Conservation (phyloP, 164 flowering plant genomes). For the Tinospora cordifolia region DNA sequence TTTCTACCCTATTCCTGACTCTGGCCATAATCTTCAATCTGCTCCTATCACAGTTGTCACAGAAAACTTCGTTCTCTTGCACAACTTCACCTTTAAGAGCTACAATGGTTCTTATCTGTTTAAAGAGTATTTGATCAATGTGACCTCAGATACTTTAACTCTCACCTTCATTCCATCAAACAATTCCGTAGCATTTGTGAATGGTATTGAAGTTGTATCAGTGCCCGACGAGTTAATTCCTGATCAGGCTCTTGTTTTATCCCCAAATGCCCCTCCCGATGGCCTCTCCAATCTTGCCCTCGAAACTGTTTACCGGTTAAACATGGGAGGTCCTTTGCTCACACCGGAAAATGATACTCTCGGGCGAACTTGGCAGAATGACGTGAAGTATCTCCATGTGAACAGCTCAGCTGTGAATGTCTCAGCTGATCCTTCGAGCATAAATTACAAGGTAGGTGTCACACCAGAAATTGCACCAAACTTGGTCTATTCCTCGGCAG, state of each 20-base stretch:
- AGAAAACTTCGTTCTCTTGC: constrained; percentile 24
- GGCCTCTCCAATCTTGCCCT: constrained; percentile 24
- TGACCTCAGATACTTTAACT: constrained; percentile 21
- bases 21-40: constrained; percentile 17
- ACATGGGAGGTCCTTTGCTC: constrained; percentile 36
- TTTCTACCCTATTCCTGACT: constrained; percentile 22
- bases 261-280: constrained; percentile 14
- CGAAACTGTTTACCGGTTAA: constrained; percentile 30
- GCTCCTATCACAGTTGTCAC: constrained; percentile 24
- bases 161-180: constrained; percentile 25
- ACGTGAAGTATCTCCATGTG: constrained; percentile 26
- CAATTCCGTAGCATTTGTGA: constrained; percentile 27
- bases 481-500: constrained; percentile 81
- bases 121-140: constrained; percentile 30
- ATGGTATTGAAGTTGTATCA: constrained; percentile 33
- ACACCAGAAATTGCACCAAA: constrained; percentile 72
- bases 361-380: constrained; percentile 36
- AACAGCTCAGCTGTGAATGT: constrained; percentile 22
- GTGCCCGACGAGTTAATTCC: constrained; percentile 29
- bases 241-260: constrained; percentile 19
- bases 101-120: constrained; percentile 22
- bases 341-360: constrained; percentile 34
- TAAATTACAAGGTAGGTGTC: constrained; percentile 32
- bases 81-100: constrained; percentile 23
- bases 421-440: constrained; percentile 13